Evolutionary conservation across 345 rosid genomes (phyloP), one percentile per base, ranked within the genome.

Genomic region (Eucalyptus sp.): DNA sequence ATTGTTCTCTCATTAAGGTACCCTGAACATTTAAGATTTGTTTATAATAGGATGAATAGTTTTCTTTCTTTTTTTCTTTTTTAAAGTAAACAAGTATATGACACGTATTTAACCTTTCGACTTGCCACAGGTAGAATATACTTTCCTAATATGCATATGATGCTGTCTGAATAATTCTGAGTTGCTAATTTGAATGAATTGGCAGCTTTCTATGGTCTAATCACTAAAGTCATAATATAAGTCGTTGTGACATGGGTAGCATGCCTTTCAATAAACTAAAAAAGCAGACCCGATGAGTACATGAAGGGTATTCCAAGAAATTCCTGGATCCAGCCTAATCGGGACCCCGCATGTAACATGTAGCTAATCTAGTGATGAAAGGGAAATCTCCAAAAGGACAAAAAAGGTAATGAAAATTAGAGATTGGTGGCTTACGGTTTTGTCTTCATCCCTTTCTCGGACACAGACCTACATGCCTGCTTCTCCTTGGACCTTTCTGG

Each of bases 51-150:
- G 31, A 56, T 24, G 25, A 52, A 20, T 18, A 52, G 24, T 20
- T 52, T 52, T 51, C 8, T 17, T 17, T 18, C 0, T 18, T 18
- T 25, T 27, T 5, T 60, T 25, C 1, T 2, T 25, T 60, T 25
- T 58, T 2, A 0, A 60, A 60, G 31, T 60, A 60, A 60, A 60
- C 66, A 60, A 60, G n/a, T 5, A 27, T 12, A 60, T 2, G 1
- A 0, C 15, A 27, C 15, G 66, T 60, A 60, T 25, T 0, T 60
- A 60, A 12, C n/a, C 66, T 27, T 27, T 27, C 7, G 0, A 60
- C 66, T 60, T 27, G 66, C 66, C 31, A 27, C 31, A 7, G 0
- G 66, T 2, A 60, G 31, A 25, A 60, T 60, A 27, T 60, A 27
- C 66, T 27, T 60, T 27, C 1, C 66, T 60, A 58, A 27, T 27